Evolutionary conservation across 306 rosid species (phyloP).

Genomic region (Arachis hypogaea): DNA sequence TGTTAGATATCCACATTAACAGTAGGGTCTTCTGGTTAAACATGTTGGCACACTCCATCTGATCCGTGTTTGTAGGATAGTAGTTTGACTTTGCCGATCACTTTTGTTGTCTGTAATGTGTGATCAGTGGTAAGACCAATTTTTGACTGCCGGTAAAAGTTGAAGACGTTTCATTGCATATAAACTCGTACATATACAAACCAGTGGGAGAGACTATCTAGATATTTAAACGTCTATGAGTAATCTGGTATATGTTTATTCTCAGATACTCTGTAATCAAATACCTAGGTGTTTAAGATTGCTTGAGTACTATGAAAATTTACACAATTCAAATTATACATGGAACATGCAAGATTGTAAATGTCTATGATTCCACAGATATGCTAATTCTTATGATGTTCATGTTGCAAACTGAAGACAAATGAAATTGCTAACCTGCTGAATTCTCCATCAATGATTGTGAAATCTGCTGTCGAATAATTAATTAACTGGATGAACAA

Average conservation of each 20-base stretch:
- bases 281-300: conserved; percentile 15
- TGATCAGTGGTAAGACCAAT: background rate
- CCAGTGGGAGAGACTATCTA: background rate
- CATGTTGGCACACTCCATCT: conserved; percentile 1
- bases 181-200: background rate
- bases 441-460: conserved; percentile 6
- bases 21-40: conserved; percentile 11
- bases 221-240: background rate
- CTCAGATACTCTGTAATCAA: conserved; percentile 6
- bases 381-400: conserved; percentile 9
- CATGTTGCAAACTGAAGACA: conserved; percentile 26
- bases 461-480: conserved; percentile 27
- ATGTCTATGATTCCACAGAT: conserved; percentile 4
- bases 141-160: conserved; percentile 22
- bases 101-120: conserved; percentile 6
- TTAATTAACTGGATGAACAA: background rate
- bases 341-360: background rate
- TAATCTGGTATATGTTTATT: background rate
- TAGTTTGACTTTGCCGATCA: conserved; percentile 6
- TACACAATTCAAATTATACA: background rate
- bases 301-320: conserved; percentile 1
- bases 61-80: background rate
- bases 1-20: conserved; percentile 27
- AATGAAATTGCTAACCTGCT: conserved; percentile 11
- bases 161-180: background rate